Evolutionary conservation across 352 stramenopile species (phyloP), one percentile per base, ranked within the genome.

Genomic region (Thraustochytrium striatum): DNA sequence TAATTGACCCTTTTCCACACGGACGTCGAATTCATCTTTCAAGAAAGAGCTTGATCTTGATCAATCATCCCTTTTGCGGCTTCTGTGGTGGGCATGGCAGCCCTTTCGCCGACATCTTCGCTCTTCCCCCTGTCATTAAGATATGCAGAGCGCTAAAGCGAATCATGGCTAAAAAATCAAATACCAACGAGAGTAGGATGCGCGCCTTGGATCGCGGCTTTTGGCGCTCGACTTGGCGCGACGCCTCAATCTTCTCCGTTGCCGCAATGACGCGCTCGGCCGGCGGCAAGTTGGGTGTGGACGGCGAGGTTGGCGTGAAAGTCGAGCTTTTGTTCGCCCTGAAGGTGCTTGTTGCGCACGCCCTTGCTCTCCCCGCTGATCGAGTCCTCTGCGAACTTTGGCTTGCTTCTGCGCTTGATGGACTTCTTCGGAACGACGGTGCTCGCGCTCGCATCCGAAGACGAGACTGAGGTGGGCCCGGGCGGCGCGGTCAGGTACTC

Each of bases 241-340:
- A 75, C 8, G 65, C 65, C 36, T 58, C 65, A 28, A 75, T 75
- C 36, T 75, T 75, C 30, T 75, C 65, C 30, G 16, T 58, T 16
- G 65, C 65, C 16, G 65, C 65, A 39, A 75, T 75, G 52, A 75
- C 52, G 8, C 65, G 32, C n/a, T 75, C 65, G 3, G 65, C 65
- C 9, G 65, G 65, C 8, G 65, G 41, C 39, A 75, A n/a, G 50
- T 28, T 75, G 44, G 1, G 52, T 38, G 9, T 68, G 39, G 5
- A 75, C 65, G 32, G 65, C 65, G 32, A 75, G 65, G 36, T 75
- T 75, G 28, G 65, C 65, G 36, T 75, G n/a, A 39, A 39, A 75
- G 30, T 75, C 65, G 7, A 75, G 65, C 5, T 38, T 30, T 30
- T 75, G 43, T 32, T 75, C 65, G 44, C 65, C 65, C 39, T 75